Evolutionary conservation across 2,329 filamentous ascomycete species (phyloP), one percentile per base, ranked within the genome.

Genomic region (Allantophomopsis lycopodina): DNA sequence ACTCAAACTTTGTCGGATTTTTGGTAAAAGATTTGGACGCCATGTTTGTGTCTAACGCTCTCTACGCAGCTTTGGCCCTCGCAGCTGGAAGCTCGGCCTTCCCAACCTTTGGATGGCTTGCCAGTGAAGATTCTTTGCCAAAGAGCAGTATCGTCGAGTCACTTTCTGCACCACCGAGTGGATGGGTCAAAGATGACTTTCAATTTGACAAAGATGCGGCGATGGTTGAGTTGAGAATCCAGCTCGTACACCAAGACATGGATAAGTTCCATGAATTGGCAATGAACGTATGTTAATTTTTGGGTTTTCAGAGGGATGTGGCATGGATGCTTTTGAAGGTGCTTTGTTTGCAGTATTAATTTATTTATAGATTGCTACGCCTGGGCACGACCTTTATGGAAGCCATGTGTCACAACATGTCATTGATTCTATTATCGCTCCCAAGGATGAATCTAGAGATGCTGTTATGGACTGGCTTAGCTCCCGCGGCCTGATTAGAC

Each of bases 251-350:
- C n/a, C 50, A 53, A 28, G 44, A 50, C 28, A 55, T 51, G 51
- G 41, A 44, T 21, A 48, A 53, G 7, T 54, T 55, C 18, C 50
- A 53, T 40, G 49, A 54, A 17, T 18, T 53, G 41, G 50, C 50
- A 11, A 48, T 50, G 45, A 50, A 52, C 13, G 52, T 55, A 46
- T 40, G 42, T 35, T 18, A 10, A 35, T 21, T 18, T 32, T 28
- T 31, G 18, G 4, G 7, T 6, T 28, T 31, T 5, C 1, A 32
- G 15, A 28, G 8, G 11, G 13, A 16, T 10, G 16, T 14, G 18
- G 17, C 2, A 30, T n/a, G 16, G 11, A 18, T 43, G 10, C 3
- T 6, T 12, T 5, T 8, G 23, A 3, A 28, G 11, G 23, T 28
- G 7, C 5, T 10, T 10, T 8, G 5, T 28, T 28, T 8, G 10